Percentiles rank a stretch among this genome's conserved stretches.
Evolutionary conservation across 2,329 filamentous ascomycete genomes (phyloP).

Genomic region (Elsinoe batatas): DNA sequence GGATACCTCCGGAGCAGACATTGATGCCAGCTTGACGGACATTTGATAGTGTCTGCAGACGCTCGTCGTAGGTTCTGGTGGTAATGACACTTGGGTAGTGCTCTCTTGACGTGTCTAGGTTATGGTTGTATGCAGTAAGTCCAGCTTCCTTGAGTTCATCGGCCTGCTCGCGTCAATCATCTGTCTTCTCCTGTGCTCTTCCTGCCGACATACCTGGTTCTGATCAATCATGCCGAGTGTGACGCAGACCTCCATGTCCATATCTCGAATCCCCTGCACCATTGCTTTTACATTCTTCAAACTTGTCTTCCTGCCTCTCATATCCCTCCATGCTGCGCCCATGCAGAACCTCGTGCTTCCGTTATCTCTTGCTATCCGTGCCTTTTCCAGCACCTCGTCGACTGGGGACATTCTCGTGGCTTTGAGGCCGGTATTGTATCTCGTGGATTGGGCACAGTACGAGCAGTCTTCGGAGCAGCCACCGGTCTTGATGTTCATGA

Average conservation of each 20-base stretch:
- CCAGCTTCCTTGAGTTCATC: constrained; percentile 74
- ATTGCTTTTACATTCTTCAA: constrained; percentile 78
- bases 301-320: constrained; percentile 78
- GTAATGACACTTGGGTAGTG: constrained; percentile 82
- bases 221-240: constrained; percentile 84
- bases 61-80: constrained; percentile 78
- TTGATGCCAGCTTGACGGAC: constrained; percentile 81
- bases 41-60: constrained; percentile 65
- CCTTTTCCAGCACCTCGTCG: constrained; percentile 69
- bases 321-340: constrained; percentile 89
- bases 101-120: constrained; percentile 81
- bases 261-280: constrained; percentile 66
- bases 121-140: constrained; percentile 88
- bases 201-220: constrained; percentile 13
- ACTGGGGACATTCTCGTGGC: constrained; percentile 72
- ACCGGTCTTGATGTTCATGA: constrained; percentile 95
- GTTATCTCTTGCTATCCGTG: constrained; percentile 66
- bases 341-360: constrained; percentile 90
- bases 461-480: constrained; percentile 88
- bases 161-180: constrained; percentile 42
- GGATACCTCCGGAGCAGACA: constrained; percentile 81
- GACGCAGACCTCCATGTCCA: constrained; percentile 90
- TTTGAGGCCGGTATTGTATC: constrained; percentile 63
- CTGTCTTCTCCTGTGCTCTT: background rate
- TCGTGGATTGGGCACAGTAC: constrained; percentile 83